A percentile compares a stretch with the other conserved stretches of the same genome.
Conservation (phyloP, 805 yeast species). For the Sugiyamaella floridensis region DNA sequence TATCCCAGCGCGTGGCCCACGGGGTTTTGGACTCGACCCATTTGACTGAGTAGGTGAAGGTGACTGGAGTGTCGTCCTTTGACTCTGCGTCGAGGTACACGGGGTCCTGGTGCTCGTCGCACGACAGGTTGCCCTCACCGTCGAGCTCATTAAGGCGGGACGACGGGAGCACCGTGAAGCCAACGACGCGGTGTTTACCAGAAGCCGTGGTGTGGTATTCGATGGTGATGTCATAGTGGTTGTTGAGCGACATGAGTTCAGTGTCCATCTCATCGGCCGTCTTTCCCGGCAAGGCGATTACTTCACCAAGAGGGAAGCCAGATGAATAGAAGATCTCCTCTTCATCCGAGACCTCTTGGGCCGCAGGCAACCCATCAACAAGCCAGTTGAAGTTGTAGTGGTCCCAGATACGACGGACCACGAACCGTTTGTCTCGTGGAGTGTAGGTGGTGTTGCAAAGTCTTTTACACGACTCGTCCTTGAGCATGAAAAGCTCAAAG, state of each 20-base stretch:
- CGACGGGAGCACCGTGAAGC: slow-evolving; percentile 68
- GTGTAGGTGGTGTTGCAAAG: slow-evolving; percentile 59
- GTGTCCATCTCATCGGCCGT: slow-evolving; percentile 28
- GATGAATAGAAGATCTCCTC: slow-evolving; percentile 60
- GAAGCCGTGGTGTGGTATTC: slow-evolving; percentile 76
- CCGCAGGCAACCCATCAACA: slow-evolving; percentile 91
- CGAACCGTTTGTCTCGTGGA: slow-evolving; percentile 62
- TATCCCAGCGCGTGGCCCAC: slow-evolving; percentile 99
- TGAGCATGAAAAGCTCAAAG: slow-evolving; percentile 69
- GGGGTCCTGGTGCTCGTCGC: slow-evolving; percentile 20
- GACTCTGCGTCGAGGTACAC: slow-evolving; percentile 32
- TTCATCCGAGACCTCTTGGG: slow-evolving; percentile 43
- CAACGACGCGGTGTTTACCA: slow-evolving; percentile 78
- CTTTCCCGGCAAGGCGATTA: slow-evolving; percentile 34
- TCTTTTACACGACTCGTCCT: slow-evolving; percentile 58
- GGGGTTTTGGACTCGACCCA: slow-evolving; percentile 65
- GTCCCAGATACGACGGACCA: slow-evolving; percentile 69
- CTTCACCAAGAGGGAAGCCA: slow-evolving; percentile 71
- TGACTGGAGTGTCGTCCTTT: slow-evolving; percentile 52
- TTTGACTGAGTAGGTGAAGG: slow-evolving; percentile 75
- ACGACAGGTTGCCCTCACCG: slow-evolving; percentile 14
- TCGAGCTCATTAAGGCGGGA: slow-evolving; percentile 38
- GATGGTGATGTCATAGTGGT: slow-evolving; percentile 71
- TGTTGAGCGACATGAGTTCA: slow-evolving; percentile 51
- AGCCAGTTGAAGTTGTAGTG: slow-evolving; percentile 90